phyloP scores from a whole-genome alignment of 2,329 filamentous ascomycete genomes.

The Tolypocladium guangdongense region DNA sequence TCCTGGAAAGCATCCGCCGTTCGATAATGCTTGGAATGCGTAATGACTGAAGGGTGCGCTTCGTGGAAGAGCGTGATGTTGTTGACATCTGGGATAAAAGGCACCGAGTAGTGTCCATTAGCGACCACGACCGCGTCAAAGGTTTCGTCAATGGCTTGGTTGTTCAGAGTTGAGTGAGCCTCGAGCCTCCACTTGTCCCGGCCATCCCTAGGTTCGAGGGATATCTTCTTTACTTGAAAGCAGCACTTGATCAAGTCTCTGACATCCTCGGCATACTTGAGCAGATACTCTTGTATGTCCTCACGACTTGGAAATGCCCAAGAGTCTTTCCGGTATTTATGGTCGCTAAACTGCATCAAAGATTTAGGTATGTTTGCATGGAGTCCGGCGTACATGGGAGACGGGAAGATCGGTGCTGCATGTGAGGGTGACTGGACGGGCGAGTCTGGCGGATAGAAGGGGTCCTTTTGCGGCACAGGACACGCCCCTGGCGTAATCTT shows the following conservation, averaged over 20 bases:
- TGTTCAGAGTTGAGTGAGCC: slow-evolving; percentile 37
- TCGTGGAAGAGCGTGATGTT: slow-evolving; percentile 49
- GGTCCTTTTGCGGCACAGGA: slow-evolving; percentile 58
- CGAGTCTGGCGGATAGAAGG: slow-evolving; percentile 49
- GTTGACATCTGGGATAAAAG: slow-evolving; percentile 52
- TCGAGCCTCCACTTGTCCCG: slow-evolving; percentile 51
- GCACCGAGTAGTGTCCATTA: slow-evolving; percentile 63
- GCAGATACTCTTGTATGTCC: slow-evolving; percentile 62
- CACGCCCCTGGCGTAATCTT: slow-evolving; percentile 33
- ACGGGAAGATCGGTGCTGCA: slow-evolving; percentile 54
- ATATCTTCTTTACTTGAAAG: slow-evolving; percentile 55
- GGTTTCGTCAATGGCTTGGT: slow-evolving; percentile 25
- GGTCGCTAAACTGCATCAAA: slow-evolving; percentile 72
- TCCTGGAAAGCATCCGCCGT: slow-evolving; percentile 47
- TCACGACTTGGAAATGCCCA: slow-evolving; percentile 67
- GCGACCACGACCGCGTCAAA: slow-evolving; percentile 71
- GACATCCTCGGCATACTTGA: slow-evolving; percentile 59
- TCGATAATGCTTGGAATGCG: slow-evolving; percentile 74
- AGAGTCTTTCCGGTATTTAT: slow-evolving; percentile 49
- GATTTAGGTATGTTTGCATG: slow-evolving; percentile 79
- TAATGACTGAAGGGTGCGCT: slow-evolving; percentile 48
- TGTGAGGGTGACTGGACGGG: slow-evolving; percentile 39
- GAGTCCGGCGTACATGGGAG: slow-evolving; percentile 70
- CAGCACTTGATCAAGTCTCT: slow-evolving; percentile 57
- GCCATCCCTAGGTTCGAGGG: slow-evolving; percentile 14